These are phyloP conservation scores for Ustilago loliicola DNA, from an alignment of 1,284 basidiomycete genomes.

Conservation along the genomic window DNA sequence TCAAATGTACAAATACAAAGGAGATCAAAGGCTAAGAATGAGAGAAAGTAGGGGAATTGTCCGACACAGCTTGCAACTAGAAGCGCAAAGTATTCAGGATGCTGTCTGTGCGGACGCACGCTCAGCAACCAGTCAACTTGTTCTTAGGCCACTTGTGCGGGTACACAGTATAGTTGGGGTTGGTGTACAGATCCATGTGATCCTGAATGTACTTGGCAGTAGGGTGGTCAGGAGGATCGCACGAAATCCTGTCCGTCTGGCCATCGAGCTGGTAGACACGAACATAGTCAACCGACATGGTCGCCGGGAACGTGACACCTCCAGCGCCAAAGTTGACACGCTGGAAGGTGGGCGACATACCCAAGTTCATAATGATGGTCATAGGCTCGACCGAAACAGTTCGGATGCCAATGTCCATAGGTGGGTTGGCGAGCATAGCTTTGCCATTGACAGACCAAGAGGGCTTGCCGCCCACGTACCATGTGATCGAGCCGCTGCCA, in stretches of 20 bases:
- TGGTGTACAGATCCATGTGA: constrained; percentile 65
- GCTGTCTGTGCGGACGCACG: not conserved
- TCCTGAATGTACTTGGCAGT: constrained; percentile 66
- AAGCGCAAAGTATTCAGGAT: no score
- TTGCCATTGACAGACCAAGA: constrained; percentile 61
- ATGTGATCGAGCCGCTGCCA: constrained; percentile 62
- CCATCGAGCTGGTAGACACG: constrained; percentile 64
- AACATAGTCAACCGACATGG: constrained; percentile 62
- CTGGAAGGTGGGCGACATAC: constrained; percentile 67
- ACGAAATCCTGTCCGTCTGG: constrained; percentile 47
- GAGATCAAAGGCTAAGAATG: not conserved
- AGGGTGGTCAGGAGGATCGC: constrained; percentile 65
- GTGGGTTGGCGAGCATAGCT: constrained; percentile 38
- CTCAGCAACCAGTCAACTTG: constrained; percentile 53
- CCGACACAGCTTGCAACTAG: not conserved
- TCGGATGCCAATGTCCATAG: constrained; percentile 58
- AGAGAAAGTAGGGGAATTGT: not conserved
- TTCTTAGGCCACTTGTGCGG: constrained; percentile 62
- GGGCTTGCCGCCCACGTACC: constrained; percentile 65
- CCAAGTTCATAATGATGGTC: constrained; percentile 65
- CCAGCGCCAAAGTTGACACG: constrained; percentile 54
- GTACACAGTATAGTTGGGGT: constrained; percentile 64
- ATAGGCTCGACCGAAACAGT: constrained; percentile 67
- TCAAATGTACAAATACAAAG: constrained; percentile 21
- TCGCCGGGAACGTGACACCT: constrained; percentile 54